Percentiles rank a stretch among this genome's conserved stretches.
phyloP scores from a whole-genome alignment of 2,329 filamentous ascomycete species.

The Fusarium haematococcum region DNA sequence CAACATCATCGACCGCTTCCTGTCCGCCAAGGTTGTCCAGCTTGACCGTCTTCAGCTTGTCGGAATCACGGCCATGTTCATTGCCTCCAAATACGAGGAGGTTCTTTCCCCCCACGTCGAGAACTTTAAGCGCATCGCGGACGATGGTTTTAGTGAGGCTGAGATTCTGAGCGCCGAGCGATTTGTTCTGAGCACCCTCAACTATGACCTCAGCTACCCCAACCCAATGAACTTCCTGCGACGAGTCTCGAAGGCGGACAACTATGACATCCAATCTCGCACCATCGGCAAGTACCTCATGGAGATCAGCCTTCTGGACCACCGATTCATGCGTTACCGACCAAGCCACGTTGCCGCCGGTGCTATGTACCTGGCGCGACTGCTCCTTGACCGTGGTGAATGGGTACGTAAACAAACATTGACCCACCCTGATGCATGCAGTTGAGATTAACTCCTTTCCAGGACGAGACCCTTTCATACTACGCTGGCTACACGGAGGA shows the following conservation, averaged over 20 bases:
- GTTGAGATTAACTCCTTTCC: constrained; percentile 46
- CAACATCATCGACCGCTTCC: constrained; percentile 98
- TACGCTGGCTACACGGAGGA: constrained; percentile 95
- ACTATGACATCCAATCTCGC: constrained; percentile 98
- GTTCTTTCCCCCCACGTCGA: constrained; percentile 95
- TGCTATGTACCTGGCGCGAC: constrained; percentile 92
- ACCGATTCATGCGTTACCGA: constrained; percentile 90
- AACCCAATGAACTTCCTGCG: constrained; percentile 99
- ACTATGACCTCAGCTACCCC: constrained; percentile 98
- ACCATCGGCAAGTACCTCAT: constrained; percentile 98
- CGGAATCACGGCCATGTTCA: constrained; percentile 99
- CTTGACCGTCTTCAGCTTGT: constrained; percentile 96
- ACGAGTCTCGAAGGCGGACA: constrained; percentile 98
- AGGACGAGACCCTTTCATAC: constrained; percentile 87
- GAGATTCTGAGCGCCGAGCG: constrained; percentile 98
- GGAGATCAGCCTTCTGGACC: constrained; percentile 95
- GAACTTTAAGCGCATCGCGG: constrained; percentile 97
- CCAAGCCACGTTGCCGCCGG: constrained; percentile 92
- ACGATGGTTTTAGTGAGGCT: constrained; percentile 93
- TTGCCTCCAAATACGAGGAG: constrained; percentile 98
- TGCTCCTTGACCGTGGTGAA: constrained; percentile 89
- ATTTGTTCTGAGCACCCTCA: constrained; percentile 88
- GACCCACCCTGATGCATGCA: background rate
- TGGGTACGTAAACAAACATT: constrained; percentile 74
- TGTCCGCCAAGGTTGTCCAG: constrained; percentile 94